These are phyloP conservation scores for Aurantiochytrium sp. DNA, from an alignment of 108 stramenopile genomes.

Conservation along the genomic window DNA sequence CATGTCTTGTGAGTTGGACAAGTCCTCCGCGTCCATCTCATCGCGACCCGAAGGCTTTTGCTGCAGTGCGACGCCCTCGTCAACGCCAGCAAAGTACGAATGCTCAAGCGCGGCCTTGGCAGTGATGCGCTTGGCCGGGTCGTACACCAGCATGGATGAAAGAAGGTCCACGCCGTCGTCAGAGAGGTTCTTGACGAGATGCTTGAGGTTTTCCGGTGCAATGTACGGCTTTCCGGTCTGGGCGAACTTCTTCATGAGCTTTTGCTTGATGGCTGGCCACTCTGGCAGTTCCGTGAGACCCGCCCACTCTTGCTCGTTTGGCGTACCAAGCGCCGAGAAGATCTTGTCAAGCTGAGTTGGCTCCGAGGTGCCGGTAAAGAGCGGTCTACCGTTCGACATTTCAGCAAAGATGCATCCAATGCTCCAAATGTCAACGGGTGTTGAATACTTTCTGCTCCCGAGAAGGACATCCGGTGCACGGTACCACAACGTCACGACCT, in stretches of 20 bases:
- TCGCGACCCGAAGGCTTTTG: not conserved
- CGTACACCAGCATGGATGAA: slow-evolving; percentile 76
- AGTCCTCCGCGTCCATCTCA: not conserved
- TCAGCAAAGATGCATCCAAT: slow-evolving; percentile 95
- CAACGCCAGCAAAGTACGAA: slow-evolving; percentile 64
- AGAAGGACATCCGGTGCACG: slow-evolving; percentile 87
- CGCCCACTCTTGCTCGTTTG: slow-evolving; percentile 45
- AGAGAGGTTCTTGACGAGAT: slow-evolving; percentile 73
- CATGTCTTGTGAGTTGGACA: not conserved
- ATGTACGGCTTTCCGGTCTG: slow-evolving; percentile 71
- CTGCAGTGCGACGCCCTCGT: not conserved
- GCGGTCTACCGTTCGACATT: slow-evolving; percentile 62
- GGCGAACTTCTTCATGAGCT: slow-evolving; percentile 47
- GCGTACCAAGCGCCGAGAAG: slow-evolving; percentile 79
- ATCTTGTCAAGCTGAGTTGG: slow-evolving; percentile 69
- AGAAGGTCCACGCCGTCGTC: slow-evolving; percentile 72
- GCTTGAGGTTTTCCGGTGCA: slow-evolving; percentile 63
- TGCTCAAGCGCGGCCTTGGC: slow-evolving; percentile 85
- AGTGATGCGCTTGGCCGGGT: slow-evolving; percentile 77
- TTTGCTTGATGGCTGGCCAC: slow-evolving; percentile 18
- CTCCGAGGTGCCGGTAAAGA: slow-evolving; percentile 67
- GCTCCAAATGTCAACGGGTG: slow-evolving; percentile 91
- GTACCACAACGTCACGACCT: slow-evolving; percentile 93
- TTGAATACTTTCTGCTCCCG: slow-evolving; percentile 66
- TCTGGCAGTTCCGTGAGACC: slow-evolving; percentile 80